Evolutionary conservation across 106 monocot genomes (phyloP), one percentile per base, ranked within the genome.

Genomic region (Triglochin maritima): DNA sequence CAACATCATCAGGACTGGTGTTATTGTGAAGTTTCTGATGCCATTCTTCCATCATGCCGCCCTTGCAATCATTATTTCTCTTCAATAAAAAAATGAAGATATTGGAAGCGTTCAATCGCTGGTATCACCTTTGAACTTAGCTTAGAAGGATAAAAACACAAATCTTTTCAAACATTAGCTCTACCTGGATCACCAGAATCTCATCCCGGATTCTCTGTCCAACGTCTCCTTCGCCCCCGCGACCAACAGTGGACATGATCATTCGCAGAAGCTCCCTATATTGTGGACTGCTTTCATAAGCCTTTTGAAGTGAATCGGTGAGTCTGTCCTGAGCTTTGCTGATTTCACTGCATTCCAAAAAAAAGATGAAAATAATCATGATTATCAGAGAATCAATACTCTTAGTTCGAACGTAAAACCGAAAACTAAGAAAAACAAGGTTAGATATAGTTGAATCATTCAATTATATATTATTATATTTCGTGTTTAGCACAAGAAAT

Each of bases 171-270:
- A 29, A 29, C 29, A 29, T 29, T 29, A 29, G 29, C 29, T 9
- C 0, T 74, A 90, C 96, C 86, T 88, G 96, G 47, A 98, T 88
- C 12, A 98, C 91, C 63, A 98, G 82, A 49, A 98, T 98, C 72
- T 98, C 96, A 82, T 98, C 96, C 16, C 96, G 78, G 45, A 98
- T 98, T 47, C 96, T 87, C 67, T 98, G 96, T 5, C 96, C 91
- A 44, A 98, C 91, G 80, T 98, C 96, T 74, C 96, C 96, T 86
- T 98, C 96, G 65, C 88, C 96, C 57, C 91, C 96, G 66, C 96
- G 96, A 49, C 96, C 96, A 71, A 98, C 91, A 75, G 86, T 82
- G 46, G 91, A 78, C 85, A 98, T 63, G 46, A 91, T 91, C 62
- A 98, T 80, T 61, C 91, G 81, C 58, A 86, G 10, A 9, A 88